phyloP scores from a whole-genome alignment of 495 filamentous ascomycete genomes.

The Aspergillus nanangensis region DNA sequence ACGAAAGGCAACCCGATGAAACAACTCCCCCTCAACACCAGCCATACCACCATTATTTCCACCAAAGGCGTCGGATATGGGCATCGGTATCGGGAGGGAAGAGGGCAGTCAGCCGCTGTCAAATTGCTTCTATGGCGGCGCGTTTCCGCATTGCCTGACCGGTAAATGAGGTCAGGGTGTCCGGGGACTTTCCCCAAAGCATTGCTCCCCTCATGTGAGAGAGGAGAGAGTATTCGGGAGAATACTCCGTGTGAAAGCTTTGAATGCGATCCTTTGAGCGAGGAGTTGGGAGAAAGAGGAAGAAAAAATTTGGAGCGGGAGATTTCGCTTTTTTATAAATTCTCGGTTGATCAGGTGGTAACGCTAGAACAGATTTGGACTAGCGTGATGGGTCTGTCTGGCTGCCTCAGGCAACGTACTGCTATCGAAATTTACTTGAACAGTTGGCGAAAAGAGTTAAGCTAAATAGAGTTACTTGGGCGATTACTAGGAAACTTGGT shows the following conservation, averaged over 20 bases:
- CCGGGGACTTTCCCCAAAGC: slow-evolving; percentile 98
- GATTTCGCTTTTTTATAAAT: slow-evolving; percentile 22
- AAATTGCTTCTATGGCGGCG: slow-evolving; percentile 98
- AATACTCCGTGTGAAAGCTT: slow-evolving; percentile 87
- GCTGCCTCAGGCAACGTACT: neutral
- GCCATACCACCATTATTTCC: slow-evolving; percentile 42
- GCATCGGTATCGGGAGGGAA: slow-evolving; percentile 33
- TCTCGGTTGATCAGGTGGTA: slow-evolving; percentile 15
- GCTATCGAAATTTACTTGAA: too few relatives aligned
- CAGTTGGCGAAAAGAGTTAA: too few relatives aligned
- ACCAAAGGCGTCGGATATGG: slow-evolving; percentile 37
- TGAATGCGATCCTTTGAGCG: slow-evolving; percentile 99
- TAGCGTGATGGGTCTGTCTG: neutral
- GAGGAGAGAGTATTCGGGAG: slow-evolving; percentile 19
- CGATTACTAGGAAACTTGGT: too few relatives aligned
- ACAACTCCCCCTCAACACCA: slow-evolving; percentile 36
- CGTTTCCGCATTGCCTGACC: slow-evolving; percentile 80
- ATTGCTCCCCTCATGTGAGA: slow-evolving; percentile 35
- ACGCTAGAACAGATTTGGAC: slow-evolving; percentile 17
- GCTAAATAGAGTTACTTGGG: too few relatives aligned
- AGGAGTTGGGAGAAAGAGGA: slow-evolving; percentile 60
- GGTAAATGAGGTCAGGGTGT: slow-evolving; percentile 58
- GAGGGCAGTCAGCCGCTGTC: slow-evolving; percentile 62
- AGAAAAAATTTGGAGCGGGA: slow-evolving; percentile 7
- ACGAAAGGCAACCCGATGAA: slow-evolving; percentile 68